Percentiles rank a stretch among this genome's conserved stretches.
These are phyloP conservation scores for Penicillium chermesinum DNA, from an alignment of 495 filamentous ascomycete genomes.

Conservation along the genomic window DNA sequence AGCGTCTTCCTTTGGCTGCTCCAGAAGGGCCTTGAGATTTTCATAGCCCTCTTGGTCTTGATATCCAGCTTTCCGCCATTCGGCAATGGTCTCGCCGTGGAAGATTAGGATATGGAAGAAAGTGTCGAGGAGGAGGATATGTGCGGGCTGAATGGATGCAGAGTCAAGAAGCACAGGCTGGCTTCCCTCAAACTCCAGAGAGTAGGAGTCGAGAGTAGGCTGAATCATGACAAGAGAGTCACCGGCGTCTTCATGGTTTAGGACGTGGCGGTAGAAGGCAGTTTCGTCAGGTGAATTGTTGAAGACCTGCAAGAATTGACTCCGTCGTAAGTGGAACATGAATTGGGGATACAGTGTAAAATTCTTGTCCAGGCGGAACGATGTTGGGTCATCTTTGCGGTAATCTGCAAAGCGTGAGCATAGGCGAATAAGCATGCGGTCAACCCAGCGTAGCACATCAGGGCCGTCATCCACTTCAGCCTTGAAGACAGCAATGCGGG, in stretches of 20 bases:
- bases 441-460: slow-evolving; percentile 98
- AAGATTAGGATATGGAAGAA: slow-evolving; percentile 99
- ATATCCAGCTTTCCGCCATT: slow-evolving; percentile 98
- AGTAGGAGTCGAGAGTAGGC: slow-evolving; percentile 95
- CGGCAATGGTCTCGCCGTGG: slow-evolving; percentile 95
- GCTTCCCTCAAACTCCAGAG: slow-evolving; percentile 86
- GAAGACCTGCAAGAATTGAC: slow-evolving; percentile 98
- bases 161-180: slow-evolving; percentile 93
- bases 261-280: slow-evolving; percentile 93
- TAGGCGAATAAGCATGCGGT: slow-evolving; percentile 95
- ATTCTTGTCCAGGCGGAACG: slow-evolving; percentile 97
- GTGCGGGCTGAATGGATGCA: slow-evolving; percentile 88
- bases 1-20: slow-evolving; percentile 97
- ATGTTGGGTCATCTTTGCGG: slow-evolving; percentile 95
- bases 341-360: slow-evolving; percentile 99
- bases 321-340: slow-evolving; percentile 97
- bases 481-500: slow-evolving; percentile 96
- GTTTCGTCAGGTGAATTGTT: slow-evolving; percentile 99
- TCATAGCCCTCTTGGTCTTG: slow-evolving; percentile 98
- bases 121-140: slow-evolving; percentile 92
- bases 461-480: slow-evolving; percentile 98
- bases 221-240: slow-evolving; percentile 99
- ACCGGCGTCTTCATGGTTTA: slow-evolving; percentile 95
- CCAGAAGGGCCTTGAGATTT: slow-evolving; percentile 83
- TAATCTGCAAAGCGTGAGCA: slow-evolving; percentile 98